phyloP scores from a whole-genome alignment of 2,329 filamentous ascomycete species.

The Epichloe sibirici region DNA sequence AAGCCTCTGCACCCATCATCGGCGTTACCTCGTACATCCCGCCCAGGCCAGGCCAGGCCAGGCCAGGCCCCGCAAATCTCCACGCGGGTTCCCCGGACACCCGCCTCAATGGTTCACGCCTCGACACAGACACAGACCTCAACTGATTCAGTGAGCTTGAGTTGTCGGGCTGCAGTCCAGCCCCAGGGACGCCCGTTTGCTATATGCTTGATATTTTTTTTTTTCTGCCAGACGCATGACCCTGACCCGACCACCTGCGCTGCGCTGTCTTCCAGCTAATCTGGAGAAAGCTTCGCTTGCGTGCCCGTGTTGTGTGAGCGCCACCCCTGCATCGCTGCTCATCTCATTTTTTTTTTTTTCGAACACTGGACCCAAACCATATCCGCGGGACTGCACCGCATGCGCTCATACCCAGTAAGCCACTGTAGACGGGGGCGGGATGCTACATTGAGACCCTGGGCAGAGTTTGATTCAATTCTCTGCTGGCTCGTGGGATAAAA shows the following conservation, averaged over 20 bases:
- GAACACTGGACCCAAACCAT: neutral
- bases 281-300: slow-evolving; percentile 2
- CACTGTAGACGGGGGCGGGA: neutral
- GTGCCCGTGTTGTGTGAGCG: neutral
- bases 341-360: neutral
- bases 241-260: neutral
- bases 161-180: neutral
- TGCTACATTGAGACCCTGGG: slow-evolving; percentile 2
- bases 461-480: slow-evolving; percentile 3
- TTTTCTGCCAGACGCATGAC: neutral
- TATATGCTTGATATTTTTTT: neutral
- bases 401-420: neutral
- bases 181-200: neutral
- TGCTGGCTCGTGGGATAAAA: slow-evolving; percentile 6
- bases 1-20: slow-evolving; percentile 8
- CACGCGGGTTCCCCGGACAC: slow-evolving; percentile 19
- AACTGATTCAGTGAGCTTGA: neutral
- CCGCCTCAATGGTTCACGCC: slow-evolving; percentile 4
- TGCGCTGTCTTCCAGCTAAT: neutral
- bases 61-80: slow-evolving; percentile 7
- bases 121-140: neutral
- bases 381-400: neutral
- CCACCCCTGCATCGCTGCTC: slow-evolving; percentile 2
- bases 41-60: slow-evolving; percentile 13
- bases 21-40: slow-evolving; percentile 22